Conservation (phyloP, 805 yeast species). For the Yarrowia deformans region DNA sequence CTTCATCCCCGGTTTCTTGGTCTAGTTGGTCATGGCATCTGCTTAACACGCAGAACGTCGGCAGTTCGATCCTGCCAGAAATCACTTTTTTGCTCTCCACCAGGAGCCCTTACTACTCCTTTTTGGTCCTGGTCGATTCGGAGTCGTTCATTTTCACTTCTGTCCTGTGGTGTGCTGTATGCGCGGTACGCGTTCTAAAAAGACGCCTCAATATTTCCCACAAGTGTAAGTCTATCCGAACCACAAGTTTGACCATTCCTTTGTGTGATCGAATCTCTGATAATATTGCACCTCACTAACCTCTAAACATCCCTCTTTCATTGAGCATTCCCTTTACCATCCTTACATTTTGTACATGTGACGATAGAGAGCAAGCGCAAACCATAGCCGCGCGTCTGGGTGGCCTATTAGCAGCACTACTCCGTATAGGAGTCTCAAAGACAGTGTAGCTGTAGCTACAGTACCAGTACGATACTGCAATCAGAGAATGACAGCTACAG, state of each 20-base stretch:
- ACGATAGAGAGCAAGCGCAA: not conserved
- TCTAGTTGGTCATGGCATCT: constrained; percentile 99
- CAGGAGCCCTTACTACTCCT: too few relatives aligned
- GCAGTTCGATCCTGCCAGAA: constrained; percentile 98
- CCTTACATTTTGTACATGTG: constrained; percentile 3
- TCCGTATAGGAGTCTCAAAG: too few relatives aligned
- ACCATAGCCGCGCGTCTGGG: too few relatives aligned
- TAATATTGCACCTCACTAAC: not conserved
- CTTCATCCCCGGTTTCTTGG: constrained; percentile 56
- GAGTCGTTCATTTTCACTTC: too few relatives aligned
- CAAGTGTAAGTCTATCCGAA: not conserved
- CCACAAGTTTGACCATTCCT: not conserved
- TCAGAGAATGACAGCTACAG: too few relatives aligned
- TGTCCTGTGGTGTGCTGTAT: too few relatives aligned
- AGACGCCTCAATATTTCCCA: not conserved
- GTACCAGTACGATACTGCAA: too few relatives aligned
- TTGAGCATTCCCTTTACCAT: too few relatives aligned
- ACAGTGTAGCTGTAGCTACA: too few relatives aligned
- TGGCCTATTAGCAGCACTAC: too few relatives aligned
- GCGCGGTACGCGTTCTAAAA: not conserved
- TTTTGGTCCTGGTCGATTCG: too few relatives aligned
- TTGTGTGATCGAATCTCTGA: not conserved
- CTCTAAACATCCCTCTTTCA: not conserved
- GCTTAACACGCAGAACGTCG: constrained; percentile 99
- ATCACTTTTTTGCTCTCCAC: constrained; percentile 6